Evolutionary conservation across 1,284 basidiomycete genomes (phyloP), one percentile per base, ranked within the genome.

Genomic region (Puccinia brachypodii): DNA sequence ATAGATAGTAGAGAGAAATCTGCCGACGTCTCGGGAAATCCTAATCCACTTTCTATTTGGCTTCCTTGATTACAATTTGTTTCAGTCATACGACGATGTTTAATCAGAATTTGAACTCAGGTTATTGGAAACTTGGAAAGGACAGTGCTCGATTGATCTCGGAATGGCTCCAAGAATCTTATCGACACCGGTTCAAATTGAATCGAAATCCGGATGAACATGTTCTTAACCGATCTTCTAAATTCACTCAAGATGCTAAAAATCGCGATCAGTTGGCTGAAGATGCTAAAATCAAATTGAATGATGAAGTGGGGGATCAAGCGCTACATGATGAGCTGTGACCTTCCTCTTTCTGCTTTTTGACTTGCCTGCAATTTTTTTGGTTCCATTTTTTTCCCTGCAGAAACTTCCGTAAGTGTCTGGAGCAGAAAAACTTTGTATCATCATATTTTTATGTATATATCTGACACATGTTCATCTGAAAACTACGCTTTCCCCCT

Each of bases 1-100:
- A 60, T 31, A 69, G 28, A 19, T 9, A 2, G 38, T n/a, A 42
- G 2, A 40, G 8, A 33, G n/a, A 25, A 25, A 58, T 4, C n/a
- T 33, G 31, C 25, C 40, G 6, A 8, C 3, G 25, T 58, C n/a
- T 56, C 50, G 36, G 25, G 19, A 38, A 9, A 56, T n/a, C n/a
- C 36, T 53, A 14, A 38, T 53, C 13, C 25, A 33, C 33, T 38
- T 53, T 36, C 50, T 9, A 19, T 31, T 53, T 33, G 50, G 14
- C 28, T 25, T 58, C 47, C 47, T 38, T 58, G 40, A 16, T 50
- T 50, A 22, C 25, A 22, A 53, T 36, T 53, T 13, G 40, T 16
- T n/a, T 13, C 2, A 78, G 76, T 25, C 76, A 78, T 78, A 78
- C 62, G 11, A 50, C 44, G 13, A 78, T 78, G 76, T 78, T 78